Conservation (phyloP, 768 basidiomycete species). For the Auriscalpium microsporum region DNA sequence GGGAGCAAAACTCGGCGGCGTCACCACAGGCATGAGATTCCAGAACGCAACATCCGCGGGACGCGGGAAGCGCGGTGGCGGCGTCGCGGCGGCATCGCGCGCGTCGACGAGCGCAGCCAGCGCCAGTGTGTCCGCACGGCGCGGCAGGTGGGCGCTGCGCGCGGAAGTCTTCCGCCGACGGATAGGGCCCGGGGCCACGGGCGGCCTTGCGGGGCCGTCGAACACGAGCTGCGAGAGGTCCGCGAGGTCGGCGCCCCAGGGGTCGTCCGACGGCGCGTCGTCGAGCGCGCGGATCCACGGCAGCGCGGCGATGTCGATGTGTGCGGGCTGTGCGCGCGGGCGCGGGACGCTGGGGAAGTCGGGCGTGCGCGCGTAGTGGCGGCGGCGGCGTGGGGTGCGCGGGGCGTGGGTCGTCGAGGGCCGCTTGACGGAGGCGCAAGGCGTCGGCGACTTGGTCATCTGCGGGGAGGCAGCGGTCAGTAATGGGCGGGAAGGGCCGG, state of each 20-base stretch:
- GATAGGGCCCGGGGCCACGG: conserved; percentile 9
- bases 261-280: conserved; percentile 7
- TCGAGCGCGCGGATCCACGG: conserved; percentile 15
- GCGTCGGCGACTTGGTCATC: conserved; percentile 15
- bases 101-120: conserved; percentile 3
- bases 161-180: conserved; percentile 10
- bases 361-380: conserved; percentile 8
- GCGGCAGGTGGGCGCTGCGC: conserved; percentile 1
- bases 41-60: conserved; percentile 12
- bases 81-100: conserved; percentile 6
- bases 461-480: not conserved
- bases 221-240: conserved; percentile 14
- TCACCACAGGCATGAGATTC: conserved; percentile 15
- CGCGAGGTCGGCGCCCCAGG: conserved; percentile 10
- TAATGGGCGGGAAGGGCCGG: not conserved
- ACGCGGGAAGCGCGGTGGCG: conserved; percentile 13
- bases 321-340: conserved; percentile 2
- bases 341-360: not conserved
- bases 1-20: not conserved
- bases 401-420: conserved; percentile 6
- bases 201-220: conserved; percentile 3
- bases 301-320: conserved; percentile 12
- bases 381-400: conserved; percentile 15
- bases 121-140: conserved; percentile 5
- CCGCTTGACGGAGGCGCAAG: conserved; percentile 15